phyloP scores from a whole-genome alignment of 176 grass and related monocot species.

The Zea mays region Zm-B73-REFERENCE-NAM-5.0 NC_050105.1:8538501-8539000 shows the following conservation, averaged over 20 bases:
- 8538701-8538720: neutral
- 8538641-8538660: neutral
- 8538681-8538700: neutral
- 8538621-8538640: neutral
- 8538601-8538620: neutral
- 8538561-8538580: neutral
- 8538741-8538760: neutral
- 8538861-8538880: slow-evolving; percentile 15
- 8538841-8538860: slow-evolving; percentile 31
- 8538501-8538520: too few species aligned
- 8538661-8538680: neutral
- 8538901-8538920: slow-evolving; percentile 63
- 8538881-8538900: slow-evolving; percentile 69
- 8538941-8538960: slow-evolving; percentile 53
- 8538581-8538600: neutral
- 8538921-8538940: slow-evolving; percentile 50
- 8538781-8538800: neutral
- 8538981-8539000: neutral
- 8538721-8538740: neutral
- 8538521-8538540: neutral
- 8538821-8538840: slow-evolving; percentile 18
- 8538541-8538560: slow-evolving; percentile 14
- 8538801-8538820: neutral
- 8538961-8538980: slow-evolving; percentile 57
- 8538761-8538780: neutral